Percentiles rank a stretch among this genome's conserved stretches.
phyloP scores from a whole-genome alignment of 1,284 basidiomycete genomes.

The Moesziomyces aphidis region DNA sequence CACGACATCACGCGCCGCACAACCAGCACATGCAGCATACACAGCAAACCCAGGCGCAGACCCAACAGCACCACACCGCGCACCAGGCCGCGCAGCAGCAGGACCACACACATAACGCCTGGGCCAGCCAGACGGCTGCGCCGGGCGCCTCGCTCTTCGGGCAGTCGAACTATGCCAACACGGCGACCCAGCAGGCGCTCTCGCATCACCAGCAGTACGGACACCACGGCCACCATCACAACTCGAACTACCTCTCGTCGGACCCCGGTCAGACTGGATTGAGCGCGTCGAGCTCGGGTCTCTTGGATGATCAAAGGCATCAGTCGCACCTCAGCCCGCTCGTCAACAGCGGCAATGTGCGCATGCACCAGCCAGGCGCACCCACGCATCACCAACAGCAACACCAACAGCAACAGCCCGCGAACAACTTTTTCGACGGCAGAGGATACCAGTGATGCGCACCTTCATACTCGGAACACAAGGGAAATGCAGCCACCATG shows the following conservation, averaged over 20 bases:
- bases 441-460: constrained; percentile 21
- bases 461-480: background rate
- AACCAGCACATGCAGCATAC: constrained; percentile 30
- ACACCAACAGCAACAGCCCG: constrained; percentile 16
- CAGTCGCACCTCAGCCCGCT: constrained; percentile 45
- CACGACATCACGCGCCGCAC: constrained; percentile 35
- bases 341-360: constrained; percentile 36
- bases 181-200: constrained; percentile 14
- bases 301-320: constrained; percentile 38
- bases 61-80: constrained; percentile 26
- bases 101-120: constrained; percentile 37
- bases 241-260: constrained; percentile 32
- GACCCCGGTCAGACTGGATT: constrained; percentile 31
- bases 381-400: constrained; percentile 7
- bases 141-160: constrained; percentile 35
- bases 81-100: constrained; percentile 25
- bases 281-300: constrained; percentile 19
- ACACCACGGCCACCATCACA: constrained; percentile 43
- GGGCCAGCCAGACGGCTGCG: constrained; percentile 30
- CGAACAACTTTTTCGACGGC: constrained; percentile 30
- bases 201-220: constrained; percentile 37
- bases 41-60: constrained; percentile 12
- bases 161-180: constrained; percentile 23
- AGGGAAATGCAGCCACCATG: background rate
- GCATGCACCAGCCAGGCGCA: constrained; percentile 32